Evolutionary conservation across 192 early-diverging fungal species (phyloP).

Genomic region (Mortierella hygrophila): DNA sequence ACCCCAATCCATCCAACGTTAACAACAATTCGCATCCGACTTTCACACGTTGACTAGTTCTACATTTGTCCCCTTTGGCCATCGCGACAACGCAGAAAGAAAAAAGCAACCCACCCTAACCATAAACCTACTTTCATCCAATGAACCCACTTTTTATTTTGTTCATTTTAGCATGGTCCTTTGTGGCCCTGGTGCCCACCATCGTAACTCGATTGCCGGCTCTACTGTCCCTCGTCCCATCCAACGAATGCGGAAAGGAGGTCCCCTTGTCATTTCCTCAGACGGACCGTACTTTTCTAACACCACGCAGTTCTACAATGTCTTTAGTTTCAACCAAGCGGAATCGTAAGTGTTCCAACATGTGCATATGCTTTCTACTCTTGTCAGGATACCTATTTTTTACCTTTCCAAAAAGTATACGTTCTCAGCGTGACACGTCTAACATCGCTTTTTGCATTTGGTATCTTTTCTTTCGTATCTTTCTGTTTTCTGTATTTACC

Average conservation of each 20-base stretch:
- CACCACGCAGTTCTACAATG: constrained; percentile 71
- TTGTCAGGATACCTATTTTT: background rate
- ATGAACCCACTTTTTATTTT: constrained; percentile 6
- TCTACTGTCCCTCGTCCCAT: constrained; percentile 23
- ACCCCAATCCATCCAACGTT: background rate
- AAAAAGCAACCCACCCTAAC: background rate
- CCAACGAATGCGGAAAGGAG: constrained; percentile 33
- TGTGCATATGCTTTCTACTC: background rate
- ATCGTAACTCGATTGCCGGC: constrained; percentile 53
- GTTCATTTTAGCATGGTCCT: background rate
- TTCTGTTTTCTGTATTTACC: constrained; percentile 5
- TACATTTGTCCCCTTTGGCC: background rate
- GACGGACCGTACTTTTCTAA: constrained; percentile 78
- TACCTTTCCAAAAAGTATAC: background rate
- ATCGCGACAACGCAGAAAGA: background rate
- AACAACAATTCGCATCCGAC: background rate
- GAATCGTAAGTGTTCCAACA: constrained; percentile 54
- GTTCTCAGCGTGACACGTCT: background rate
- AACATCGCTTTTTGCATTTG: background rate
- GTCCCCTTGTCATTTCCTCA: constrained; percentile 62
- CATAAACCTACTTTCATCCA: background rate
- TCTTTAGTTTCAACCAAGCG: constrained; percentile 72
- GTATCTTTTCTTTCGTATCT: background rate
- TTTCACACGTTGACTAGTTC: background rate
- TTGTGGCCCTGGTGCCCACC: constrained; percentile 31